These are phyloP conservation scores for Fusarium algeriense DNA, from an alignment of 2,329 filamentous ascomycete species.

Conservation along the genomic window DNA sequence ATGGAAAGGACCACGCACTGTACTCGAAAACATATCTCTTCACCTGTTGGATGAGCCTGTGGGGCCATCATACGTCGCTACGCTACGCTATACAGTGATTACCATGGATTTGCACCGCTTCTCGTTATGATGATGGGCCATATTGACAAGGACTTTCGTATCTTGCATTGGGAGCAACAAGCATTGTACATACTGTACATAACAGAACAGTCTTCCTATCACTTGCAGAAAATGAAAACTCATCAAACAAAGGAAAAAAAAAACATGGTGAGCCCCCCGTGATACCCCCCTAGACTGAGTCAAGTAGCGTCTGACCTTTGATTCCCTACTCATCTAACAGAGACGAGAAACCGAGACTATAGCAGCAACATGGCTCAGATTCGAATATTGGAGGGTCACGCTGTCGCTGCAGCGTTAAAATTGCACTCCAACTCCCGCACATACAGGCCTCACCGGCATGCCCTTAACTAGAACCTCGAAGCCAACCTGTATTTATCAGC, in stretches of 20 bases:
- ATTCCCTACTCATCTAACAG: slow-evolving; percentile 40
- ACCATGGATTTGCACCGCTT: slow-evolving; percentile 5
- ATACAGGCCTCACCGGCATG: slow-evolving; percentile 7
- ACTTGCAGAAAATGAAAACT: slow-evolving; percentile 9
- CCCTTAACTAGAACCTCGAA: background rate
- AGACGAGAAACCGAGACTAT: slow-evolving; percentile 38
- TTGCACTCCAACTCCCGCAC: slow-evolving; percentile 31
- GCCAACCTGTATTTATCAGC: slow-evolving; percentile 1
- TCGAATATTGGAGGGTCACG: slow-evolving; percentile 41
- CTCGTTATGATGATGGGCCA: slow-evolving; percentile 15
- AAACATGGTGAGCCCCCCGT: slow-evolving; percentile 18
- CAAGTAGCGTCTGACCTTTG: slow-evolving; percentile 43
- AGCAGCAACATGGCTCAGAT: slow-evolving; percentile 35
- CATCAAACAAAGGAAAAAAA: slow-evolving; percentile 14
- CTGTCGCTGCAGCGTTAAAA: slow-evolving; percentile 41
- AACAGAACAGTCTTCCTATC: background rate
- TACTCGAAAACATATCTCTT: slow-evolving; percentile 3
- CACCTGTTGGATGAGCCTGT: slow-evolving; percentile 16
- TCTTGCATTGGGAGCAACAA: slow-evolving; percentile 6
- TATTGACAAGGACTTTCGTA: slow-evolving; percentile 4
- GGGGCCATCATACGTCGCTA: slow-evolving; percentile 19
- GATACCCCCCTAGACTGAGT: slow-evolving; percentile 36
- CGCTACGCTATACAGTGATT: slow-evolving; percentile 11
- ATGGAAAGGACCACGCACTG: slow-evolving; percentile 18
- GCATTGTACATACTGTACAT: slow-evolving; percentile 6